Conservation (phyloP, 2,329 filamentous ascomycete species). For the Torrubiellomyces zombiae region DNA sequence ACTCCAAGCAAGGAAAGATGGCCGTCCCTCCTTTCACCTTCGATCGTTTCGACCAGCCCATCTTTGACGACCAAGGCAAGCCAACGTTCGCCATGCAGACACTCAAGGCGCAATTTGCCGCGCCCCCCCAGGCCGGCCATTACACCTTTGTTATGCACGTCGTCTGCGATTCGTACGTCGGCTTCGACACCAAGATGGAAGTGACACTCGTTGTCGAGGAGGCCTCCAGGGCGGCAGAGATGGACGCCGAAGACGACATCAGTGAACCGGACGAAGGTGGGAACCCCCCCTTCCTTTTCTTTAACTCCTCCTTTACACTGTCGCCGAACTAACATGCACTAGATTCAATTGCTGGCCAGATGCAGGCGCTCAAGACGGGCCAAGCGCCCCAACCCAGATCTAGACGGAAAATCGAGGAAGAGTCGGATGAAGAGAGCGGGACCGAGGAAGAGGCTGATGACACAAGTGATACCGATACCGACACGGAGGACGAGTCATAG, state of each 20-base stretch:
- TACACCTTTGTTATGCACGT: conserved; percentile 93
- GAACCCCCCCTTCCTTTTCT: conserved; percentile 15
- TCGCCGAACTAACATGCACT: conserved; percentile 2
- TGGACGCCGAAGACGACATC: conserved; percentile 82
- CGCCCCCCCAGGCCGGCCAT: conserved; percentile 77
- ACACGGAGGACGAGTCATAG: conserved; percentile 46
- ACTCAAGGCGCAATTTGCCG: conserved; percentile 91
- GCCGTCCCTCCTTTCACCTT: conserved; percentile 96
- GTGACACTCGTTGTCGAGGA: conserved; percentile 83
- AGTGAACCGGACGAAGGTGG: conserved; percentile 95
- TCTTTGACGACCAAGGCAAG: conserved; percentile 63
- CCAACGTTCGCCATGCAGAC: conserved; percentile 94
- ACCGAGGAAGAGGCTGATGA: conserved; percentile 50
- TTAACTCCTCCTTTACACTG: conserved; percentile 7
- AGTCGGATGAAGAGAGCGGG: conserved; percentile 68
- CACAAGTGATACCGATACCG: conserved; percentile 52
- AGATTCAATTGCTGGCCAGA: conserved; percentile 85
- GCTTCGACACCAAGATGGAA: conserved; percentile 83
- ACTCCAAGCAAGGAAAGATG: conserved; percentile 88
- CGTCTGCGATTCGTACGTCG: conserved; percentile 87
- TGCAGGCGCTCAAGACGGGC: conserved; percentile 70
- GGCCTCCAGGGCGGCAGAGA: conserved; percentile 63
- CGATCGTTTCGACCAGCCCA: conserved; percentile 74
- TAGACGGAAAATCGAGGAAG: conserved; percentile 36
- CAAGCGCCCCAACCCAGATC: conserved; percentile 42